These are phyloP conservation scores for Coemansia reversa DNA, from an alignment of 192 early-diverging fungal species.

Conservation along the genomic window DNA sequence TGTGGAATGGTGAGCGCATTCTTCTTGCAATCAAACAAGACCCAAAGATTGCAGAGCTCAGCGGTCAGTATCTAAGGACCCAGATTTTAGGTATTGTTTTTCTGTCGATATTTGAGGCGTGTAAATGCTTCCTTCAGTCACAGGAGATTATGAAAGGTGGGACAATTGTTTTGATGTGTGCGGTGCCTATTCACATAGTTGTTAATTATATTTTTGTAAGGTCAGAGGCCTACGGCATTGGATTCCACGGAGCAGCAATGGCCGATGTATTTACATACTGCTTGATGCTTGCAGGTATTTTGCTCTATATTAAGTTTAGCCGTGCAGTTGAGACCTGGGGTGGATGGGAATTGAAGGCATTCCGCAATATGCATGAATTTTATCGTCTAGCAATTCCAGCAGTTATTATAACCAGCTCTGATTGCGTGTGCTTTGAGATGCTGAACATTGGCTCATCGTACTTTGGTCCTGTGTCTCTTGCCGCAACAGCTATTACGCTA, in stretches of 20 bases:
- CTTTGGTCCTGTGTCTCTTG: constrained; percentile 59
- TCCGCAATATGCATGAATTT: constrained; percentile 63
- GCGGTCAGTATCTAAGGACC: constrained; percentile 63
- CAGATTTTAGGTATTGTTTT: constrained; percentile 73
- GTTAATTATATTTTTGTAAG: constrained; percentile 81
- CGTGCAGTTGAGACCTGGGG: constrained; percentile 74
- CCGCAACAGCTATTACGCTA: constrained; percentile 71
- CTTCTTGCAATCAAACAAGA: constrained; percentile 68
- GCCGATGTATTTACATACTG: constrained; percentile 72
- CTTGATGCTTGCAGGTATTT: constrained; percentile 65
- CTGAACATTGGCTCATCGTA: constrained; percentile 71
- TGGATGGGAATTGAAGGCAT: constrained; percentile 70
- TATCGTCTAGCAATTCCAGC: constrained; percentile 74
- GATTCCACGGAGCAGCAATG: constrained; percentile 80
- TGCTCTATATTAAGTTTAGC: constrained; percentile 62
- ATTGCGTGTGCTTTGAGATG: constrained; percentile 81
- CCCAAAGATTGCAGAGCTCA: constrained; percentile 58
- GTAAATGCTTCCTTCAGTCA: constrained; percentile 79
- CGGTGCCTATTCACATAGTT: constrained; percentile 69
- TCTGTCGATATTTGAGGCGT: constrained; percentile 74
- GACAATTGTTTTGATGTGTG: constrained; percentile 67
- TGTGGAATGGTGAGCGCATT: constrained; percentile 54
- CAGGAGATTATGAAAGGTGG: constrained; percentile 84
- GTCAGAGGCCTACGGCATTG: constrained; percentile 62
- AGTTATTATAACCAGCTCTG: constrained; percentile 73